Evolutionary conservation across 139 green algal species (phyloP).

Genomic region (Penium margaritaceum): DNA sequence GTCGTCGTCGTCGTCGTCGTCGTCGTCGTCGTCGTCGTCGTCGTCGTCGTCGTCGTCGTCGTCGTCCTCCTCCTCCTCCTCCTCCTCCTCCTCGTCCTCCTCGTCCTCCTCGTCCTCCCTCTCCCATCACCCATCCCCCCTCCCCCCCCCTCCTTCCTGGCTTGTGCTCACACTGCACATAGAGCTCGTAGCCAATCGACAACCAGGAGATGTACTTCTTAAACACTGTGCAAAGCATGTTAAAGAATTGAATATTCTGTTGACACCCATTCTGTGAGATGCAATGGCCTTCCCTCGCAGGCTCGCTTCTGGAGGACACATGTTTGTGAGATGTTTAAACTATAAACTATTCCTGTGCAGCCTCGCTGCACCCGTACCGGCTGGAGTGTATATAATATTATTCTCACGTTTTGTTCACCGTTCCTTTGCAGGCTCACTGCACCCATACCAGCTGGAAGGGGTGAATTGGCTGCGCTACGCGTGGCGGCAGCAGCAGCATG

Average conservation of each 20-base stretch:
- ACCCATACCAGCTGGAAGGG: slow-evolving; percentile 81
- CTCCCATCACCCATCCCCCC: neutral
- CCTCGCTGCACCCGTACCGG: slow-evolving; percentile 67
- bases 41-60: neutral
- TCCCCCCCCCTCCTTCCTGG: neutral
- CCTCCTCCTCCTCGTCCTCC: neutral
- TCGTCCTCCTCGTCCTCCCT: neutral
- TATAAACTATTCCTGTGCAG: neutral
- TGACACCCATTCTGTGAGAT: neutral
- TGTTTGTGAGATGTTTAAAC: neutral
- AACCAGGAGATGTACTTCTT: too few species aligned
- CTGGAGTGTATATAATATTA: slow-evolving; percentile 53
- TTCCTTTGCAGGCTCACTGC: slow-evolving; percentile 16
- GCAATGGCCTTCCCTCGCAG: neutral
- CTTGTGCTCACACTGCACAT: neutral
- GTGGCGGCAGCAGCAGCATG: slow-evolving; percentile 50
- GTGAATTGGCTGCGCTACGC: slow-evolving; percentile 54
- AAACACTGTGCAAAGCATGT: too few species aligned
- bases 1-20: neutral
- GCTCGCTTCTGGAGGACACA: neutral
- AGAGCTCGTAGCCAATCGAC: too few species aligned
- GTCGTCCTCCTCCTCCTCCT: neutral
- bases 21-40: neutral
- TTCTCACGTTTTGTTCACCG: neutral
- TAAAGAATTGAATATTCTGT: too few species aligned